Evolutionary conservation across 495 filamentous ascomycete genomes (phyloP), one percentile per base, ranked within the genome.

Genomic region (Clohesyomyces aquaticus): DNA sequence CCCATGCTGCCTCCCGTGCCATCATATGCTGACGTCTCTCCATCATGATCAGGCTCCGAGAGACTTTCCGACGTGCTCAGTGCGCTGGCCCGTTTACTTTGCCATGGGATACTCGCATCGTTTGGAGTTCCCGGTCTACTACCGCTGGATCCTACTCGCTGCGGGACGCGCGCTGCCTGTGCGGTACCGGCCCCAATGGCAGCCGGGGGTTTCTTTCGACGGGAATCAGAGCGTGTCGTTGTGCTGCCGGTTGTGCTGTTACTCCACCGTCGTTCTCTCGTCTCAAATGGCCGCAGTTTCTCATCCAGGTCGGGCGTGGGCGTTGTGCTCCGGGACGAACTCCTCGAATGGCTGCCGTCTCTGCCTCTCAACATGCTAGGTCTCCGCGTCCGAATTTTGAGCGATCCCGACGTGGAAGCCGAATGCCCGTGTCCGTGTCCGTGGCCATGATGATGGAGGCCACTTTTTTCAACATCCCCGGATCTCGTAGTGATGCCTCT

Each of bases 251-350:
- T 63, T 3, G 70, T 70, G 48, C 67, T 70, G 23, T 26, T 67
- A 46, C 70, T 72, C 67, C 67, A 70, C 50, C 70, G 27, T 16
- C 70, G 43, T 43, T 72, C 63, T 28, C 69, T 35, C 16, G 49
- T 26, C 21, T 65, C 42, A 18, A 19, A n/a, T 28, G 21, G 26
- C 2, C 57, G 42, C 10, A 61, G 55, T 11, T 55, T 55, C 6
- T 67, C 68, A 52, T 71, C 69, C 18, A 68, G 6, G 3, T 66
- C 65, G 16, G 69, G 65, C 2, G 65, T 71, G 1, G 65, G 68
- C n/a, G 64, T 63, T 0, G 59, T 64, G 55, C 67, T 70, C 1
- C 67, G 50, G 6, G 67, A 69, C 10, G 61, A 65, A 43, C 55
- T 63, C 2, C 67, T 45, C 19, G 67, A 70, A 28, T 63, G 58